phyloP scores from a whole-genome alignment of 139 green algal genomes.

The Desmodesmus armatus region DNA sequence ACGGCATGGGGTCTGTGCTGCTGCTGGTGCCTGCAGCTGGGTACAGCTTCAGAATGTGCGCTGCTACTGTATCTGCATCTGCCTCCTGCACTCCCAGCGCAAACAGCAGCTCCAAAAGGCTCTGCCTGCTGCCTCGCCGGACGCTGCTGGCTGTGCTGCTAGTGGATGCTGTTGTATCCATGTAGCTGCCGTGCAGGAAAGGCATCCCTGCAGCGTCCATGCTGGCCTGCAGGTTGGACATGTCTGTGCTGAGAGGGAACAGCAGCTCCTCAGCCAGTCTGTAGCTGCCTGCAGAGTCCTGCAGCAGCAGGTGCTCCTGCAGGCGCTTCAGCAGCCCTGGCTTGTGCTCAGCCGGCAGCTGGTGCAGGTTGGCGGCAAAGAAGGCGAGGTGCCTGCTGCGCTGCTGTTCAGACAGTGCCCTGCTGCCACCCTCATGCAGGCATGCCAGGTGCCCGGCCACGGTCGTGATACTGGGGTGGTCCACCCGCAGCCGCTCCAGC shows the following conservation, averaged over 20 bases:
- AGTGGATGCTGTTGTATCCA: background rate
- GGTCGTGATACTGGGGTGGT: background rate
- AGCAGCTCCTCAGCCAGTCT: background rate
- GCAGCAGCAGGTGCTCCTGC: background rate
- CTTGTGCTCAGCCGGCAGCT: background rate
- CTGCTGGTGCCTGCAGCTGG: background rate
- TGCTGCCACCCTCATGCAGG: no score
- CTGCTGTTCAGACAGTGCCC: no score
- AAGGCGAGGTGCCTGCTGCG: slow-evolving; percentile 2
- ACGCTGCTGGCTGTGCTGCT: background rate
- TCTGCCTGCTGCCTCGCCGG: background rate
- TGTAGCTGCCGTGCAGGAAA: slow-evolving; percentile 21
- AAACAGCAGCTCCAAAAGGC: background rate
- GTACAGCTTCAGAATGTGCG: no score
- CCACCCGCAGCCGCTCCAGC: background rate
- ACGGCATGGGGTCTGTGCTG: no score
- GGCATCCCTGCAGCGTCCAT: slow-evolving; percentile 30
- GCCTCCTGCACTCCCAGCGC: background rate
- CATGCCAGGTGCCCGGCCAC: no score
- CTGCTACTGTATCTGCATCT: no score
- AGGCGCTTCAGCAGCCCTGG: background rate
- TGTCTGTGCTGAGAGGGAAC: background rate
- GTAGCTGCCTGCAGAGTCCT: background rate
- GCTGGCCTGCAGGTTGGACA: background rate
- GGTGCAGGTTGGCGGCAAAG: background rate